Percentiles rank a stretch among this genome's conserved stretches.
Evolutionary conservation across 495 filamentous ascomycete species (phyloP).

Genomic region (Penicillium turbatum): DNA sequence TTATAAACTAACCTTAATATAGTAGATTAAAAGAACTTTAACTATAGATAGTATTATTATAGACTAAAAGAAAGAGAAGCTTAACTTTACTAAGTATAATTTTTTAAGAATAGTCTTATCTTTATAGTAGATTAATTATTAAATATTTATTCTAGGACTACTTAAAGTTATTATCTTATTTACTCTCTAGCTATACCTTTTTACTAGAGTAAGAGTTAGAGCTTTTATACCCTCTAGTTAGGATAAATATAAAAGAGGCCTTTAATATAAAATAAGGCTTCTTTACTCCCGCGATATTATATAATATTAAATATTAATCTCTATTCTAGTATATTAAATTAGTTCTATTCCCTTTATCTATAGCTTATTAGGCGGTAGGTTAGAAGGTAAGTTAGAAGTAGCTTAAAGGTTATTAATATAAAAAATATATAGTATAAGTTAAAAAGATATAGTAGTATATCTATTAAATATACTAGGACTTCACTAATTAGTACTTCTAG

Average conservation of each 20-base stretch:
- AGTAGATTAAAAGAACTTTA: neutral
- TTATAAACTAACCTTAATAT: neutral
- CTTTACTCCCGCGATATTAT: neutral
- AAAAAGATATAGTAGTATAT: no score
- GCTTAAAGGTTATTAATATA: no score
- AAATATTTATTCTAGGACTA: constrained; percentile 3
- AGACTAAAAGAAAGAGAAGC: constrained; percentile 12
- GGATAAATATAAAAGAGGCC: constrained; percentile 2
- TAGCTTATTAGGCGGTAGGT: neutral
- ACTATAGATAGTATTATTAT: constrained; percentile 1
- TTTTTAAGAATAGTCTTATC: constrained; percentile 3
- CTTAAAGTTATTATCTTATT: constrained; percentile 10
- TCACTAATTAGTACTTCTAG: neutral
- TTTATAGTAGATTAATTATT: constrained; percentile 1
- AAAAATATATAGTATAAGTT: no score
- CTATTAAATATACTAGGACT: no score
- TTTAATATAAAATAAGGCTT: constrained; percentile 3
- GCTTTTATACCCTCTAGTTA: constrained; percentile 5
- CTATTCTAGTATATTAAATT: neutral
- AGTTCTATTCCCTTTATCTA: neutral
- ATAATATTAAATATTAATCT: neutral
- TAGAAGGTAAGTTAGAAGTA: no score
- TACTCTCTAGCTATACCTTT: constrained; percentile 9
- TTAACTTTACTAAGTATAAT: constrained; percentile 6
- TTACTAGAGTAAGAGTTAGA: constrained; percentile 6